Base-by-base conservation (phyloP, 257 asterid genomes). In the Solanum etuberosum region DNA sequence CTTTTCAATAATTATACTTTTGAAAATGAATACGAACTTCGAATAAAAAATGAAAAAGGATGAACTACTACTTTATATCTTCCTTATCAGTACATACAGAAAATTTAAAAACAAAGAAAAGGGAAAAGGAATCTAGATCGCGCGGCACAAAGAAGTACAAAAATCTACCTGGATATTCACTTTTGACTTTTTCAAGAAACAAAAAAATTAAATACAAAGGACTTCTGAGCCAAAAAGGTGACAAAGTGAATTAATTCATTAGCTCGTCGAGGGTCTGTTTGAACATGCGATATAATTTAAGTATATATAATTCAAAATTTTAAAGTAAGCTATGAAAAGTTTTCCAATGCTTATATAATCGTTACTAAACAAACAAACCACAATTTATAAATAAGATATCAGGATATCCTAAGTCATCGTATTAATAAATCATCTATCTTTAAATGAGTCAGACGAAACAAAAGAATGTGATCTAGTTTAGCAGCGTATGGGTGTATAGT, bases 161-260 rank as follows among this genome's bases (percentile, higher is more conserved):
- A 88, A 83, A 40, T 85, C 85, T n/a, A 43, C 27, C 86, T 89
- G 90, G 68, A 77, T 83, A 72, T 72, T 20, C 59, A 67, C 71
- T 87, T 76, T 89, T 74, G 86, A 84, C 86, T 77, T 38, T 81
- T 9, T 38, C 4, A 27, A 82, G 18, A 73, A 35, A 34, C 82
- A 73, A 37, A 74, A 43, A 3, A 13, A 4, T 29, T 18, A 15
- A 35, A 35, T 14, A 67, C 14, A 18, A 32, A 23, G 0, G 13
- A 71, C 59, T 29, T 67, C 14, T 27, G 21, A 65, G 9, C 2
- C 65, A 54, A 78, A 74, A 27, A 46, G 3, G 20, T 32, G n/a
- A 27, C 15, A 35, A 70, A 70, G 13, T 15, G 11, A 68, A 31
- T 68, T 29, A 48, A 18, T 15, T 48, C 7, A 48, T 46, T 46